Base-by-base conservation (phyloP, 1,284 basidiomycete species). In the Heterobasidion occidentale region DNA sequence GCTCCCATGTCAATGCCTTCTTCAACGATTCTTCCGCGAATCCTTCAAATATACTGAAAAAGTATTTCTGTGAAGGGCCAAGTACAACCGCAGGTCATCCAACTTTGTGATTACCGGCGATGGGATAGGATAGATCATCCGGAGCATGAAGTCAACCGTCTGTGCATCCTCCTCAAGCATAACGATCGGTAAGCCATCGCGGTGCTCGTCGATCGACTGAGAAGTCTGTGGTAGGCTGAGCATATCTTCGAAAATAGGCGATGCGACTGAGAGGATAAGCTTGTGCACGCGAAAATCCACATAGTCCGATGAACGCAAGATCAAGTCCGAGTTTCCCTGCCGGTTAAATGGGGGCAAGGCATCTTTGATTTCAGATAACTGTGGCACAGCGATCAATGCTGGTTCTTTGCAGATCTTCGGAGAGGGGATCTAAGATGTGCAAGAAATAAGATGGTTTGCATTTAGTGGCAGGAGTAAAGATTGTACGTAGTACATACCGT, bases 191-290 rank as follows among this genome's bases (percentile, higher is more conserved):
- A 36, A 11, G 12, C 11, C 38, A 11, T n/a, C n/a, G 7, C 38
- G 38, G 38, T 42, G 38, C 12, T 42, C n/a, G 38, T 42, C 38
- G 5, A 42, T 11, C 27, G 36, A 11, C 8, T 19, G 38, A 19
- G 36, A 27, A 19, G 46, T 11, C 17, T 47, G 53, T 4, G 35
- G n/a, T 3, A 49, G 11, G 19, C 45, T 12, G 55, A 75, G 68
- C 72, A 76, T 72, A 9, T 64, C 59, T 27, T 64, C 59, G 57
- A 77, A 77, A 52, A 73, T 62, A 3, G 69, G 62, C 2, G 74
- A 74, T 7, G 71, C 62, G 15, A 68, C 59, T 38, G 62, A 55
- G 11, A 77, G 64, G 34, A 75, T 58, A 35, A 61, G 58, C 17
- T 67, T 67, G 55, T 70, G 58, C 7, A 70, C 67, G 9, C 60